These are phyloP conservation scores for Tylopilus plumbeoviolaceoides DNA, from an alignment of 768 basidiomycete genomes.

Conservation along the genomic window DNA sequence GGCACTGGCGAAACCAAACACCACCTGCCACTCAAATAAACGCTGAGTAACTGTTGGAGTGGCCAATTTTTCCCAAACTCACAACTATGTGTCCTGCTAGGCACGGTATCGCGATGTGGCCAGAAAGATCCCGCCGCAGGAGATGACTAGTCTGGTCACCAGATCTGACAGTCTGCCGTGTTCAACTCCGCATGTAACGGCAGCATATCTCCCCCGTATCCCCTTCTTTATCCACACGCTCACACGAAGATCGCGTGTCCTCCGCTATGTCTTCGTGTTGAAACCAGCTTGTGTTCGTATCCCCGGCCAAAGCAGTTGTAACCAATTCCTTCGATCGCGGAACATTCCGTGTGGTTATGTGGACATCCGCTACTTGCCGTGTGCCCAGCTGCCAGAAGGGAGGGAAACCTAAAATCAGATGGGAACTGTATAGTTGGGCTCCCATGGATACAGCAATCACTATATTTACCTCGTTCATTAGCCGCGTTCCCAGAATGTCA, in stretches of 20 bases:
- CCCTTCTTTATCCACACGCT: background rate
- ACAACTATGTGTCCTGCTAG: background rate
- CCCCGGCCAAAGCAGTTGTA: too few relatives aligned
- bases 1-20: constrained; percentile 14
- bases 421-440: background rate
- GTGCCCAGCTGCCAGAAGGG: background rate
- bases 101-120: background rate
- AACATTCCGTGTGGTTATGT: background rate
- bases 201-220: background rate
- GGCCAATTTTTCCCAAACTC: background rate
- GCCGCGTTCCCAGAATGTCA: background rate
- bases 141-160: too few relatives aligned
- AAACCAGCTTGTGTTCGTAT: background rate
- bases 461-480: background rate
- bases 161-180: too few relatives aligned
- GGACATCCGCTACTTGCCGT: background rate
- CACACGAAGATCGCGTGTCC: constrained; percentile 3
- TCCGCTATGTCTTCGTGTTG: background rate
- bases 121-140: constrained; percentile 3
- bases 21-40: background rate
- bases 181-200: background rate
- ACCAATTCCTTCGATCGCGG: background rate
- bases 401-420: background rate
- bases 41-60: background rate
- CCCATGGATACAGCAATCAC: background rate